Conservation (phyloP, 2,329 filamentous ascomycete genomes). For the Ophiostoma tasmaniense region DNA sequence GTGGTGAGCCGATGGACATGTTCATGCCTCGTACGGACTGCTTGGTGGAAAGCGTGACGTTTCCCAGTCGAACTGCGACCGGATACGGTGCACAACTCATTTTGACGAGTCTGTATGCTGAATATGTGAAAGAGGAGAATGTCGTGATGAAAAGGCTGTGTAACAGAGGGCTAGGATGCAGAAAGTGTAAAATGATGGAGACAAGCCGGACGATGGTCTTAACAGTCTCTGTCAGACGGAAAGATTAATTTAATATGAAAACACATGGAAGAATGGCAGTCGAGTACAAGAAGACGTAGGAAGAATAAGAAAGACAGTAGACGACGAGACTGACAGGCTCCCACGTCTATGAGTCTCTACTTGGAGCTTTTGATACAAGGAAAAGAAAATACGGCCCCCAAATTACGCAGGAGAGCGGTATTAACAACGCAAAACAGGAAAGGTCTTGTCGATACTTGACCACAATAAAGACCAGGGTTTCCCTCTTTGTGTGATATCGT, state of each 20-base stretch:
- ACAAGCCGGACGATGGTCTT: neutral
- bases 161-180: neutral
- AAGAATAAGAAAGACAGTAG: neutral
- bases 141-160: neutral
- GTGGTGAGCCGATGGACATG: slow-evolving; percentile 16
- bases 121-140: neutral
- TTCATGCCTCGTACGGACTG: slow-evolving; percentile 16
- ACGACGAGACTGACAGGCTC: neutral
- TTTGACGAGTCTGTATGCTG: neutral
- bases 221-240: neutral
- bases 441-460: neutral
- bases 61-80: slow-evolving; percentile 13
- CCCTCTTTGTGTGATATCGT: neutral
- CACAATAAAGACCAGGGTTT: neutral
- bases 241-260: neutral
- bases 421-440: neutral
- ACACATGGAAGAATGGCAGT: neutral
- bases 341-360: neutral
- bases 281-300: neutral
- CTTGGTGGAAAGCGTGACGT: slow-evolving; percentile 16
- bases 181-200: neutral
- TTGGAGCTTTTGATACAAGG: neutral
- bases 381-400: neutral
- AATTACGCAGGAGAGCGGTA: neutral
- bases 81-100: slow-evolving; percentile 16